These are phyloP conservation scores for Calocybe cyanea DNA, from an alignment of 768 basidiomycete genomes.

Conservation along the genomic window DNA sequence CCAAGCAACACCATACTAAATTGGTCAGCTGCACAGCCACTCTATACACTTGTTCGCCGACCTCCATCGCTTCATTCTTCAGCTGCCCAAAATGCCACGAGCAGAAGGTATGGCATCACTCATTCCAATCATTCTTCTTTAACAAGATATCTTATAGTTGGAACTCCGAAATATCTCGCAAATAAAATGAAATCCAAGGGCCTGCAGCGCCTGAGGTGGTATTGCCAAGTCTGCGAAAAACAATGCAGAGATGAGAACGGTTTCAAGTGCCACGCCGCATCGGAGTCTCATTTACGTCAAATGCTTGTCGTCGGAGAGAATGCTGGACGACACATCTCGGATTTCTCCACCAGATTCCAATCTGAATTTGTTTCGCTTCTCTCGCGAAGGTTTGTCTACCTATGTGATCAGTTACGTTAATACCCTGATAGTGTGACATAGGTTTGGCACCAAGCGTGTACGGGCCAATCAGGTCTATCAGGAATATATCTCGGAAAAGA, in stretches of 20 bases:
- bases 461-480: constrained; percentile 95
- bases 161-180: constrained; percentile 85
- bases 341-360: constrained; percentile 88
- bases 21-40: constrained; percentile 3
- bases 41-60: constrained; percentile 1
- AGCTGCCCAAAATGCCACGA: constrained; percentile 59
- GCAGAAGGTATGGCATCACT: constrained; percentile 59
- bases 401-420: not conserved
- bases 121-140: not conserved
- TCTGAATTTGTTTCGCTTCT: constrained; percentile 88
- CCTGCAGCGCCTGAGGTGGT: constrained; percentile 93
- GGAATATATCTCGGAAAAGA: constrained; percentile 93
- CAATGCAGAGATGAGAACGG: constrained; percentile 99
- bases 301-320: constrained; percentile 97
- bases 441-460: constrained; percentile 93
- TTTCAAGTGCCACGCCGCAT: constrained; percentile 91
- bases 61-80: not conserved
- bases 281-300: constrained; percentile 89
- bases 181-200: constrained; percentile 99
- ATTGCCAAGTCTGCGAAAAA: constrained; percentile 98
- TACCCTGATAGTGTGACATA: constrained; percentile 20
- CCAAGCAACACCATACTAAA: constrained; percentile 1
- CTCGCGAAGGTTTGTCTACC: constrained; percentile 62
- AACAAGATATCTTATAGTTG: constrained; percentile 42
- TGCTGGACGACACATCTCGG: constrained; percentile 87